Base-by-base conservation (phyloP, 2,329 filamentous ascomycete species). In the Aspergillus spinulosporus region DNA sequence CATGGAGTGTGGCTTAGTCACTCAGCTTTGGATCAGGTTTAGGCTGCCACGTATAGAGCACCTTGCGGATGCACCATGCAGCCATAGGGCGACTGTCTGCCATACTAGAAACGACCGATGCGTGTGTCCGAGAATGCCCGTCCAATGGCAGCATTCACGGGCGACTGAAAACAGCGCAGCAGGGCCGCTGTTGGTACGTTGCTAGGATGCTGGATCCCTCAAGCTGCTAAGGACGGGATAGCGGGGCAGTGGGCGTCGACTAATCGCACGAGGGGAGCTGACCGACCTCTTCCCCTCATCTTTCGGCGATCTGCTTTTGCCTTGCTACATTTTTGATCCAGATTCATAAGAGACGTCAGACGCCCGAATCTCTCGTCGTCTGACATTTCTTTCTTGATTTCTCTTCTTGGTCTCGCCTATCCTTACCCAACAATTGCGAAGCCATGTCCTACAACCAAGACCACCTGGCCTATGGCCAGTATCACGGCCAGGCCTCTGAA, bases 391-490 rank as follows among this genome's bases (percentile, higher is more conserved):
- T 31, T 14, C 14, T 9, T 47, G 37, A 11, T 29, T 4, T 26
- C 37, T 40, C 14, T 56, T 39, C 28, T 46, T 21, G 29, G 12
- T 29, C 14, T 46, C 21, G 26, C 15, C 5, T 37, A 29, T 39
- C 21, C 48, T 28, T 49, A n/a, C 9, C 8, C 15, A 42, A 9
- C 28, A 12, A 49, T 26, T 36, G 28, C 39, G 48, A 45, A 34
- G 42, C 46, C 29, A 76, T 76, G 74, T 71, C 74, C 14, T 65
- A 71, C 49, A 66, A 74, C 55, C 78, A 84, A 61, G 79, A 84
- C 62, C 74, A 76, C 59, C 65, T 84, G 66, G 82, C 82, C 53
- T 84, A 84, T 66, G 82, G 82, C 59, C 76, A 80, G 37, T 81
- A 81, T 62, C 66, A 73, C 65, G 67, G 39, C 36, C 51, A 65